These are phyloP conservation scores for Blastomyces emzantsi DNA, from an alignment of 2,329 filamentous ascomycete genomes.

Conservation along the genomic window DNA sequence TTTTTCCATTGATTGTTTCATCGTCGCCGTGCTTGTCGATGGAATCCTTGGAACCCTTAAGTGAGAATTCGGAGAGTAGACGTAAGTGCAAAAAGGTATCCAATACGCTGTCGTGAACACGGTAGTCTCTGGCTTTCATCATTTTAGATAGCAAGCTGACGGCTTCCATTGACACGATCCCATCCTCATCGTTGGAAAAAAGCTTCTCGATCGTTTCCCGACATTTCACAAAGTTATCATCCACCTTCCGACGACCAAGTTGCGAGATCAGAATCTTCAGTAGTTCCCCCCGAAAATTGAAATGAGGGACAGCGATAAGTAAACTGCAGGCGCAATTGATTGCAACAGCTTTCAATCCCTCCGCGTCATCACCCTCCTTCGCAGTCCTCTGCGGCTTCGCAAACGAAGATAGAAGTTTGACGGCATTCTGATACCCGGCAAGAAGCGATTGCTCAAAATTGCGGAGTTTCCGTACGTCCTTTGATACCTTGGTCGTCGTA, in stretches of 20 bases:
- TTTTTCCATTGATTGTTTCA: slow-evolving; percentile 44
- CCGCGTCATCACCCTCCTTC: slow-evolving; percentile 22
- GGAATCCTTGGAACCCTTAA: slow-evolving; percentile 69
- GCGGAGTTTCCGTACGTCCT: slow-evolving; percentile 75
- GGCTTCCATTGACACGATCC: slow-evolving; percentile 76
- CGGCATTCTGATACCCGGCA: slow-evolving; percentile 72
- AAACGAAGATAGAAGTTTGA: slow-evolving; percentile 63
- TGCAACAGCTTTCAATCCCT: slow-evolving; percentile 59
- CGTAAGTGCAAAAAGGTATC: slow-evolving; percentile 88
- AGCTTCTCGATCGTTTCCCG: slow-evolving; percentile 68
- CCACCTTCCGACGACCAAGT: slow-evolving; percentile 61
- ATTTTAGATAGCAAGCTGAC: slow-evolving; percentile 81
- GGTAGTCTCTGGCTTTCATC: slow-evolving; percentile 82
- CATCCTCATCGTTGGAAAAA: slow-evolving; percentile 82
- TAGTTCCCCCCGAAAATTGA: slow-evolving; percentile 88
- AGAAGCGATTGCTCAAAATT: slow-evolving; percentile 83
- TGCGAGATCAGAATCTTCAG: slow-evolving; percentile 80
- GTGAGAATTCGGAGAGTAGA: slow-evolving; percentile 75
- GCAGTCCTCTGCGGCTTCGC: slow-evolving; percentile 48
- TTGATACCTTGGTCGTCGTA: slow-evolving; percentile 71
- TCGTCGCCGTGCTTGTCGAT: slow-evolving; percentile 54
- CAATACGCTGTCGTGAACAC: slow-evolving; percentile 72
- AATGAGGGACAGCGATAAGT: slow-evolving; percentile 76
- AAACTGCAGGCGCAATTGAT: slow-evolving; percentile 79
- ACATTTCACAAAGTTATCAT: slow-evolving; percentile 69